phyloP scores from a whole-genome alignment of 805 yeast species.

The Candida germanica region DNA sequence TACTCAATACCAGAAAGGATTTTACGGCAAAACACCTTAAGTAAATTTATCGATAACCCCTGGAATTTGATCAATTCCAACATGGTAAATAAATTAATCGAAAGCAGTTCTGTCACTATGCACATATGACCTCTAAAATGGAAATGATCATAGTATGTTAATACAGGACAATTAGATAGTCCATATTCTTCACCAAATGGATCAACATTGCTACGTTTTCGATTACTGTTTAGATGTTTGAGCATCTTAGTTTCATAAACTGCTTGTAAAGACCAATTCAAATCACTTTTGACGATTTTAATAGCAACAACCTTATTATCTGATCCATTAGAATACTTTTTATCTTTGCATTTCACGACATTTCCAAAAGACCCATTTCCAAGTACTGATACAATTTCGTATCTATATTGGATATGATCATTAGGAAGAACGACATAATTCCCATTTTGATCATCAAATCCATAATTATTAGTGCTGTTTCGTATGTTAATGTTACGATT shows the following conservation, averaged over 20 bases:
- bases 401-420: conserved; percentile 77
- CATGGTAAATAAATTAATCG: conserved; percentile 62
- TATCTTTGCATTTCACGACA: conserved; percentile 68
- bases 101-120: conserved; percentile 69
- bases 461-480: conserved; percentile 50
- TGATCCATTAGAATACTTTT: conserved; percentile 33
- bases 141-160: conserved; percentile 65
- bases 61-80: conserved; percentile 47
- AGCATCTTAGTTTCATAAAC: conserved; percentile 71
- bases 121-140: conserved; percentile 81
- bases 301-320: conserved; percentile 53
- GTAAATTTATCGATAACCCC: conserved; percentile 44
- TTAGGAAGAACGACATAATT: conserved; percentile 54
- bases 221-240: conserved; percentile 37
- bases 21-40: conserved; percentile 50
- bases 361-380: conserved; percentile 86
- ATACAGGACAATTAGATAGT: conserved; percentile 24
- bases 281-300: conserved; percentile 71
- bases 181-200: conserved; percentile 16
- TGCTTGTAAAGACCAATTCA: conserved; percentile 74
- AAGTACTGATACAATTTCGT: conserved; percentile 53
- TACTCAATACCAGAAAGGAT: conserved; percentile 57
- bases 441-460: conserved; percentile 68
- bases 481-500: conserved; percentile 29
- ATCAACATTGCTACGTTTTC: conserved; percentile 1